These are phyloP conservation scores for Thelonectria discophora DNA, from an alignment of 2,329 filamentous ascomycete genomes.

Conservation along the genomic window DNA sequence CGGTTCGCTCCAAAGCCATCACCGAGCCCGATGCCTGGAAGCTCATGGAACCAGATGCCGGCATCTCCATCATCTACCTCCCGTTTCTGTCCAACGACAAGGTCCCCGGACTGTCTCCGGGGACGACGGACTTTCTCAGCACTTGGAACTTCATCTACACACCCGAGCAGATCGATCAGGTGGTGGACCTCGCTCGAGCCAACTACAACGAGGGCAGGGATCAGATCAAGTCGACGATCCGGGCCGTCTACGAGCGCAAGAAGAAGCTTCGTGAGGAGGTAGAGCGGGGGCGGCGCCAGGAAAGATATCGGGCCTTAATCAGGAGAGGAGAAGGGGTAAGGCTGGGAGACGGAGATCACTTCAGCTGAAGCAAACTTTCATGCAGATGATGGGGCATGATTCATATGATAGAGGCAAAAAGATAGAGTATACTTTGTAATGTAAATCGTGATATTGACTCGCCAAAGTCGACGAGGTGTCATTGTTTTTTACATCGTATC, in stretches of 20 bases:
- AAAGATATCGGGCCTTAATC: slow-evolving; percentile 57
- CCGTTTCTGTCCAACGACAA: slow-evolving; percentile 86
- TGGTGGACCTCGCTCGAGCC: slow-evolving; percentile 81
- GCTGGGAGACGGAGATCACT: slow-evolving; percentile 72
- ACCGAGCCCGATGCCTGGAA: slow-evolving; percentile 73
- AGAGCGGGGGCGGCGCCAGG: slow-evolving; percentile 52
- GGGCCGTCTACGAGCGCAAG: slow-evolving; percentile 93
- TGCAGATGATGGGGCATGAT: neutral
- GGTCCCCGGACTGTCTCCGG: slow-evolving; percentile 83
- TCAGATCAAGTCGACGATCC: slow-evolving; percentile 78
- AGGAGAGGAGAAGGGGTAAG: slow-evolving; percentile 62
- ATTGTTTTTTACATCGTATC: slow-evolving; percentile 51
- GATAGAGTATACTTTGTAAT: slow-evolving; percentile 24
- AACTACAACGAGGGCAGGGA: slow-evolving; percentile 88
- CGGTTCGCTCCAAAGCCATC: slow-evolving; percentile 62
- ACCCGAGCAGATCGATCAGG: slow-evolving; percentile 85
- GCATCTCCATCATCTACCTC: slow-evolving; percentile 89
- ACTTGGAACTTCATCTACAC: slow-evolving; percentile 99
- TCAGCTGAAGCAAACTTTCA: slow-evolving; percentile 53
- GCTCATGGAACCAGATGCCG: slow-evolving; percentile 76
- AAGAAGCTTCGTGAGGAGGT: slow-evolving; percentile 70
- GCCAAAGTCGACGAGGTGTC: slow-evolving; percentile 38
- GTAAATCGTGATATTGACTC: slow-evolving; percentile 39
- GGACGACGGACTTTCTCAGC: slow-evolving; percentile 83
- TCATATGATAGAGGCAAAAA: slow-evolving; percentile 32